Base-by-base conservation (phyloP, 2,329 filamentous ascomycete species). In the Lomentospora prolificans region DNA sequence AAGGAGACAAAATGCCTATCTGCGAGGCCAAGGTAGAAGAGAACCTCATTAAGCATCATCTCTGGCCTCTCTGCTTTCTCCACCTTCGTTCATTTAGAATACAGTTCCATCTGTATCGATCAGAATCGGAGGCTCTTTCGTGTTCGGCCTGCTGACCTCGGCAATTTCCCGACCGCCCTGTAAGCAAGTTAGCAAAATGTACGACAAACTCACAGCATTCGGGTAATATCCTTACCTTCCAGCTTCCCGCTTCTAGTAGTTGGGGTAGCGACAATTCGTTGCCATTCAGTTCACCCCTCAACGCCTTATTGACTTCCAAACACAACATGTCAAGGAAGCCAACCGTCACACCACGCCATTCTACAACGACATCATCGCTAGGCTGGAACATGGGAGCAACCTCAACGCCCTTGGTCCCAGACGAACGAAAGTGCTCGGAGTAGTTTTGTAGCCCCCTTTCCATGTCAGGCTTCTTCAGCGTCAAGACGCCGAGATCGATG, bases 91-190 rank as follows among this genome's bases (percentile, higher is more conserved):
- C n/a, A n/a, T 28, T 68, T 83, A 96, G 69, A 99, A 97, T 61
- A 99, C 89, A 24, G 94, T 97, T 59, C 94, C 94, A 69, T 99
- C 94, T 61, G 90, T 96, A 62, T 95, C 81, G 64, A 97, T 96
- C 73, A 96, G 85, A 66, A 99, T 97, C 3, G 94, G 94, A 30
- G 92, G 90, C 68, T 95, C 90, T 73, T 94, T 96, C 54, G 94
- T 97, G 65, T 96, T 97, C 22, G 94, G 94, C 62, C 94, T 81
- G 63, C 90, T 92, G 61, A 96, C 90, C 73, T 96, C 92, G 60
- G 94, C 94, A 67, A 97, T 87, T 73, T 97, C 94, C 66, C 94
- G 85, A 58, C 94, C 94, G 64, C 92, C 92, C 91, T 81, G 57
- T 55, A 54, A 59, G 44, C 30, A 33, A 22, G 33, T 28, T 30